phyloP scores from a whole-genome alignment of 2,329 filamentous ascomycete species.

The Ophiostoma ulmi region DNA sequence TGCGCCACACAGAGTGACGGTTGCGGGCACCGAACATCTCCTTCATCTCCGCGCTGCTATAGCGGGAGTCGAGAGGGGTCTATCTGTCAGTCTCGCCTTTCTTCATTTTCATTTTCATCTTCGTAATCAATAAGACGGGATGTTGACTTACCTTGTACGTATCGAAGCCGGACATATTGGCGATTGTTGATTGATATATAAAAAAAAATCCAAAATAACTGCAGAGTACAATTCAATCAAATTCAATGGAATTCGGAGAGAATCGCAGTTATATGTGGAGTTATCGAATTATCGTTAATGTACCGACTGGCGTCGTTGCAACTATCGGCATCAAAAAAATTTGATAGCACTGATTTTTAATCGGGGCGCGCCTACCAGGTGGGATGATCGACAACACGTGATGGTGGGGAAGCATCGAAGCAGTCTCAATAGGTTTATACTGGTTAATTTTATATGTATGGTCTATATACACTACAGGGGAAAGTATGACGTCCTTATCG shows the following conservation, averaged over 20 bases:
- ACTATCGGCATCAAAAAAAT: slow-evolving; percentile 12
- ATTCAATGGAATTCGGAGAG: neutral
- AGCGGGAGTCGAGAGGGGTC: slow-evolving; percentile 66
- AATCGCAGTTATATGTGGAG: neutral
- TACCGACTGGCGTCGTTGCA: neutral
- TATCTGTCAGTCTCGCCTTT: slow-evolving; percentile 38
- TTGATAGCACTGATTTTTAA: slow-evolving; percentile 16
- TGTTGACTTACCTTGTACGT: slow-evolving; percentile 23
- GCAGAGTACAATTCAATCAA: neutral
- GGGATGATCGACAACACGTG: slow-evolving; percentile 14
- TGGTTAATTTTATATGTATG: no score
- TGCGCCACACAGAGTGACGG: slow-evolving; percentile 72
- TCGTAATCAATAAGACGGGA: neutral
- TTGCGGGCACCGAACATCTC: slow-evolving; percentile 73
- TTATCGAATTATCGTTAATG: slow-evolving; percentile 1
- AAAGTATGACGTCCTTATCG: no score
- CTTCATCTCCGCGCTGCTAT: slow-evolving; percentile 71
- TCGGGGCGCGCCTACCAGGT: neutral
- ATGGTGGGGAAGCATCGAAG: neutral
- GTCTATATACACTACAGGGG: no score
- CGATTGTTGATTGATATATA: neutral
- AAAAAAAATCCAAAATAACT: neutral
- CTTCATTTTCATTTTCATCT: neutral
- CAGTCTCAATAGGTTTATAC: no score
- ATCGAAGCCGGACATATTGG: slow-evolving; percentile 26